Conservation (phyloP, 2,329 filamentous ascomycete genomes). For the Pestalotiopsis sp. region DNA sequence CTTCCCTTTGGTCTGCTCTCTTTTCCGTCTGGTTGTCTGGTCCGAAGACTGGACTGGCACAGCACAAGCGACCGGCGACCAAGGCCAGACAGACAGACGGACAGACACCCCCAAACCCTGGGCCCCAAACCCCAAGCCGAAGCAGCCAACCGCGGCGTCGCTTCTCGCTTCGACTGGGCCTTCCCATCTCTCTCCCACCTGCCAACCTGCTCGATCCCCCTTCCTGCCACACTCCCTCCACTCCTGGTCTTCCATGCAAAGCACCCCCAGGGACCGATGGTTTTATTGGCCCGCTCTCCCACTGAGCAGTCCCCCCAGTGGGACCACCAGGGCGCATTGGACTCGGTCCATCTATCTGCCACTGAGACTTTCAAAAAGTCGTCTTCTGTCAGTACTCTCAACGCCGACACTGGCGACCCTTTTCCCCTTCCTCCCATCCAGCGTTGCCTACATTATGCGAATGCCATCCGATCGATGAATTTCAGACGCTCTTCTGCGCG, state of each 20-base stretch:
- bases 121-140: not conserved
- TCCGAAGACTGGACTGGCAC: not conserved
- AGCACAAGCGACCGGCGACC: not conserved
- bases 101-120: not conserved
- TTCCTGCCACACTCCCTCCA: not conserved
- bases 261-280: not conserved
- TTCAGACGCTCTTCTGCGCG: not conserved
- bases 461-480: not conserved
- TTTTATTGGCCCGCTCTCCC: not conserved
- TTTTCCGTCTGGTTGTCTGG: not conserved
- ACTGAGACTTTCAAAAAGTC: conserved; percentile 4
- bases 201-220: not conserved
- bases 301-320: not conserved
- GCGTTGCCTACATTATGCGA: not conserved
- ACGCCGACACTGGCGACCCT: not conserved
- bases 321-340: not conserved
- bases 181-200: not conserved
- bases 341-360: not conserved
- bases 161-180: not conserved
- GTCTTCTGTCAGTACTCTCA: not conserved
- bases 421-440: not conserved
- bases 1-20: not conserved
- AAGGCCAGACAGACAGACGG: not conserved
- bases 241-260: not conserved
- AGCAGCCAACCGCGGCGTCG: not conserved